These are phyloP conservation scores for Holtermannia corniformis DNA, from an alignment of 768 basidiomycete species.

Conservation along the genomic window DNA sequence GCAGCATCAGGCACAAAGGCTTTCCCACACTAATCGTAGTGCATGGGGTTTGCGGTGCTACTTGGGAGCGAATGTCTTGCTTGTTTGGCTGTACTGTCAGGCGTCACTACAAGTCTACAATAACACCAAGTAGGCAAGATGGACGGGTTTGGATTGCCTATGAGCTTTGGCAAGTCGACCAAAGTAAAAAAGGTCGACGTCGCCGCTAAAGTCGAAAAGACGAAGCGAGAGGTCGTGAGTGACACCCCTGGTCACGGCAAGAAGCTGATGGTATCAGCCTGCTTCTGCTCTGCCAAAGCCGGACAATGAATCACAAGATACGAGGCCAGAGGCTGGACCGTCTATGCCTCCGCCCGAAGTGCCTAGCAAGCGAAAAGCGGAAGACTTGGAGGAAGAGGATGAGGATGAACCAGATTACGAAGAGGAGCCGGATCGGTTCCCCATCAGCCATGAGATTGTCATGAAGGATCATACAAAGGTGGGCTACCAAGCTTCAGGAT, in stretches of 20 bases:
- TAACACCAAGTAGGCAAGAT: conserved; percentile 18
- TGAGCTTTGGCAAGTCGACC: conserved; percentile 43
- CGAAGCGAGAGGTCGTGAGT: conserved; percentile 29
- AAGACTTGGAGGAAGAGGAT: conserved; percentile 41
- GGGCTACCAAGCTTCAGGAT: conserved; percentile 1
- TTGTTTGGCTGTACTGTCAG: too few relatives aligned
- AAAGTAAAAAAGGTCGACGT: conserved; percentile 27
- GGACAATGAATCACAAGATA: too few relatives aligned
- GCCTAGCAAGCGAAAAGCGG: conserved; percentile 14
- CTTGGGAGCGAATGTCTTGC: too few relatives aligned
- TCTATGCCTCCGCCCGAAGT: conserved; percentile 2
- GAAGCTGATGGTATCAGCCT: not conserved
- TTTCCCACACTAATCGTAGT: too few relatives aligned
- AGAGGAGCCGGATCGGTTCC: conserved; percentile 52
- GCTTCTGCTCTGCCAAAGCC: not conserved
- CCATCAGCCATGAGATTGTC: conserved; percentile 78
- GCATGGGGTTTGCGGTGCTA: too few relatives aligned
- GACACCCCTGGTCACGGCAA: not conserved
- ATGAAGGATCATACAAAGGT: conserved; percentile 90
- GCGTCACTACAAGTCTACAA: too few relatives aligned
- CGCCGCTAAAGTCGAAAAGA: conserved; percentile 35
- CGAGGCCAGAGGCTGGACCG: not conserved
- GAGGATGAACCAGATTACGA: conserved; percentile 23
- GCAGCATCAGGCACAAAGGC: too few relatives aligned
- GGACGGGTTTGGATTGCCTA: conserved; percentile 41